Percentiles rank a stretch among this genome's conserved stretches.
These are phyloP conservation scores for Eucalyptus decipiens DNA, from an alignment of 345 rosid genomes.

Conservation along the genomic window DNA sequence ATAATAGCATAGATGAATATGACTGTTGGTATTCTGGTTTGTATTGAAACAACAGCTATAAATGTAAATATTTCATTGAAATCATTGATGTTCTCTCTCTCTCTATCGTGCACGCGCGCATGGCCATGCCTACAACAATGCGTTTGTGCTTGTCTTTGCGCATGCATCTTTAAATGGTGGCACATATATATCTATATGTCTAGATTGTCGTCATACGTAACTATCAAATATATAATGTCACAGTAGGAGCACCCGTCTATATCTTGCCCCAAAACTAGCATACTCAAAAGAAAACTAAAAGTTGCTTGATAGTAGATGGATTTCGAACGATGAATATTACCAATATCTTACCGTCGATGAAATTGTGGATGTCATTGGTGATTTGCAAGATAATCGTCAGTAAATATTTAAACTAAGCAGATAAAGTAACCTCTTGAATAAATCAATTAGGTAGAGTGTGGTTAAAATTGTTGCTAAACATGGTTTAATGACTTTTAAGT, in stretches of 20 bases:
- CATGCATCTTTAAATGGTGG: not conserved
- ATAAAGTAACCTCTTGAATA: not conserved
- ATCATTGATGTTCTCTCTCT: not conserved
- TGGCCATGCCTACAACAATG: not conserved
- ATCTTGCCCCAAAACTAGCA: not conserved
- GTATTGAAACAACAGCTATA: not conserved
- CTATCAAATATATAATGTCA: not conserved
- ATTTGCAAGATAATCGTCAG: not conserved
- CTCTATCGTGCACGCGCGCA: not conserved
- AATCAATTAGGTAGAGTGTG: not conserved
- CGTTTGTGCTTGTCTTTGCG: not conserved
- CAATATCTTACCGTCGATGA: not conserved
- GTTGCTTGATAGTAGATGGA: not conserved
- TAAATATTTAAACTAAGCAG: not conserved
- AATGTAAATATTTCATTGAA: not conserved
- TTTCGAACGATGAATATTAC: not conserved
- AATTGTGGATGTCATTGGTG: not conserved
- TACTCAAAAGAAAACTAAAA: not conserved
- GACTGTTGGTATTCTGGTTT: not conserved
- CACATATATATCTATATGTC: not conserved
- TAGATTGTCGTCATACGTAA: not conserved
- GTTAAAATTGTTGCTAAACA: not conserved
- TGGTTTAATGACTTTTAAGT: not conserved
- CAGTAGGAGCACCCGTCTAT: not conserved
- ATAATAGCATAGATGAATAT: not conserved